phyloP scores from a whole-genome alignment of 2,329 filamentous ascomycete species.

The Arthroderma uncinatum region DNA sequence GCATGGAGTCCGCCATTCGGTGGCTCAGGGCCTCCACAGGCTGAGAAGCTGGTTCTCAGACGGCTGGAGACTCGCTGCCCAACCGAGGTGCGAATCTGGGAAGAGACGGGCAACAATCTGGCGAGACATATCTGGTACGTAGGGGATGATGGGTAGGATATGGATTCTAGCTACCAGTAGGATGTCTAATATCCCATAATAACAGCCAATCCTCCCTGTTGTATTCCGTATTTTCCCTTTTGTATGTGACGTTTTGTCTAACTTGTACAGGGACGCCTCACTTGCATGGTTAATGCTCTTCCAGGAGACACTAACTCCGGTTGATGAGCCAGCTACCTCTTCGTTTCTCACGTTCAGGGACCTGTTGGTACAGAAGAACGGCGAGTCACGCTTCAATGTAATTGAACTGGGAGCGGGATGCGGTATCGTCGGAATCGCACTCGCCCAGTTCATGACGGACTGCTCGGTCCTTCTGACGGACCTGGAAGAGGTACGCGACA shows the following conservation, averaged over 20 bases:
- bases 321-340: slow-evolving; percentile 13
- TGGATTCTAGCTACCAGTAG: slow-evolving; percentile 1
- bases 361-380: slow-evolving; percentile 21
- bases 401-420: slow-evolving; percentile 59
- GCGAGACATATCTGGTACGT: slow-evolving; percentile 58
- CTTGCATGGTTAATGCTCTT: slow-evolving; percentile 47
- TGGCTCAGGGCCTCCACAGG: slow-evolving; percentile 30
- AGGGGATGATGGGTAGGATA: not conserved
- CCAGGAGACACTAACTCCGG: slow-evolving; percentile 19
- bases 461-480: slow-evolving; percentile 53
- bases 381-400: slow-evolving; percentile 34
- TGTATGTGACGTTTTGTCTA: not conserved
- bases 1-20: slow-evolving; percentile 44
- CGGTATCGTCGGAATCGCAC: slow-evolving; percentile 55
- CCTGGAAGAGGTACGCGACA: slow-evolving; percentile 51
- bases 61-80: slow-evolving; percentile 37
- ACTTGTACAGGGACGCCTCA: slow-evolving; percentile 43
- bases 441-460: slow-evolving; percentile 44
- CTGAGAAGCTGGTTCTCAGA: slow-evolving; percentile 46
- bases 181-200: slow-evolving; percentile 1
- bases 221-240: not conserved
- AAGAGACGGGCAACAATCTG: slow-evolving; percentile 63
- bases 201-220: not conserved
- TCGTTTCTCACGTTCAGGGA: slow-evolving; percentile 22
- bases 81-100: slow-evolving; percentile 44